Percentiles rank a stretch among this genome's conserved stretches.
These are phyloP conservation scores for Posidonia oceanica DNA, from an alignment of 116 monocot species.

Conservation along the genomic window DNA sequence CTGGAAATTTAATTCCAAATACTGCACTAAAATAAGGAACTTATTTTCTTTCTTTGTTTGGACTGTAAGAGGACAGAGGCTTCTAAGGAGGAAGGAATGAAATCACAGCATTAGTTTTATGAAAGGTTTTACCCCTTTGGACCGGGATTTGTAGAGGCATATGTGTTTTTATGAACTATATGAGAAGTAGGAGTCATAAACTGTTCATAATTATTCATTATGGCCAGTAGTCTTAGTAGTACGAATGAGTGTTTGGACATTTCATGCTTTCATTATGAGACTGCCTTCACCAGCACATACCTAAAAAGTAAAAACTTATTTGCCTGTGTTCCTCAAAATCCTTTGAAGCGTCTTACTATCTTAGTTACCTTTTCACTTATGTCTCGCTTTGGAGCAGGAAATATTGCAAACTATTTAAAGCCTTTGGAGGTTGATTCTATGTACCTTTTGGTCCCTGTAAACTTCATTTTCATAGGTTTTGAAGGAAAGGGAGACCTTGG, in stretches of 20 bases:
- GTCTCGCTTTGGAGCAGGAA: constrained; percentile 27
- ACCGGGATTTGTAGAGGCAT: too few relatives aligned
- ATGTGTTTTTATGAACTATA: too few relatives aligned
- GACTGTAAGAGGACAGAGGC: too few relatives aligned
- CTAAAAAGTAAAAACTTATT: not conserved
- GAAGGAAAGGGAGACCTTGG: constrained; percentile 94
- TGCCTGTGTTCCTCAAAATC: not conserved
- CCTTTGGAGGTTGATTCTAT: constrained; percentile 74
- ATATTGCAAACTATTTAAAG: constrained; percentile 82
- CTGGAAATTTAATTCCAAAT: too few relatives aligned
- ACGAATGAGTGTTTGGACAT: not conserved
- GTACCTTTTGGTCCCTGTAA: constrained; percentile 74
- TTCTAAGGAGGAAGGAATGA: too few relatives aligned
- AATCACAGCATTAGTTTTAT: too few relatives aligned
- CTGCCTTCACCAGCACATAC: not conserved
- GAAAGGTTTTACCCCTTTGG: too few relatives aligned
- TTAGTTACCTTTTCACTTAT: not conserved
- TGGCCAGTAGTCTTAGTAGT: not conserved
- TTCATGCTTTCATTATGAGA: too few relatives aligned
- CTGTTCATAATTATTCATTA: too few relatives aligned
- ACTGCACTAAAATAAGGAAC: too few relatives aligned
- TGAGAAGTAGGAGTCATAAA: too few relatives aligned
- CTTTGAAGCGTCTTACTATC: not conserved
- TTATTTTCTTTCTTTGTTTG: too few relatives aligned
- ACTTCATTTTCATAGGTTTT: constrained; percentile 97